phyloP scores from a whole-genome alignment of 805 yeast genomes.

The Deakozyma indianensis region DNA sequence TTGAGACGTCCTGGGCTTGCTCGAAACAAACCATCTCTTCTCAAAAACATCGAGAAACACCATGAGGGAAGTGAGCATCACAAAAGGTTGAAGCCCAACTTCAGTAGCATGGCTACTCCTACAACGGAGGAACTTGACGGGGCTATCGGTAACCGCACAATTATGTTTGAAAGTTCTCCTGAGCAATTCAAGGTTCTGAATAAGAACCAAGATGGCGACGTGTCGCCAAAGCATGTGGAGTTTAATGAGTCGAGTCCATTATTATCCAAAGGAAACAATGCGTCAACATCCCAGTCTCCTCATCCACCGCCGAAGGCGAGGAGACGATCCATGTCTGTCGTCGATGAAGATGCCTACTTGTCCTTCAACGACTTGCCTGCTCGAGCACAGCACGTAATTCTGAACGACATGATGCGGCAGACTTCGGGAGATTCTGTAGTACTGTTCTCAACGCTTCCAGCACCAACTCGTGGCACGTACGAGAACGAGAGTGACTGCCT shows the following conservation, averaged over 20 bases:
- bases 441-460: constrained; percentile 79
- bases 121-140: constrained; percentile 17
- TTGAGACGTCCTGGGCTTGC: background rate
- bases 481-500: constrained; percentile 49
- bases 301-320: background rate
- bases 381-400: constrained; percentile 73
- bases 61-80: background rate
- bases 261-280: background rate
- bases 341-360: constrained; percentile 11
- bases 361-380: constrained; percentile 85
- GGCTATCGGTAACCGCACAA: constrained; percentile 13
- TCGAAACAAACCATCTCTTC: background rate
- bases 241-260: background rate
- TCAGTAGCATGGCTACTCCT: constrained; percentile 20
- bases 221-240: background rate
- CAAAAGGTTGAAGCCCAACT: constrained; percentile 16
- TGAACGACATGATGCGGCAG: constrained; percentile 70
- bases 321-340: background rate
- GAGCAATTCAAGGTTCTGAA: background rate
- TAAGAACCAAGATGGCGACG: background rate
- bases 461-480: constrained; percentile 77
- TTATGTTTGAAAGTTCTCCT: constrained; percentile 14
- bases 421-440: constrained; percentile 54
- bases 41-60: background rate
- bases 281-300: background rate